Conservation (phyloP, 805 yeast species). For the Saturnispora besseyi region DNA sequence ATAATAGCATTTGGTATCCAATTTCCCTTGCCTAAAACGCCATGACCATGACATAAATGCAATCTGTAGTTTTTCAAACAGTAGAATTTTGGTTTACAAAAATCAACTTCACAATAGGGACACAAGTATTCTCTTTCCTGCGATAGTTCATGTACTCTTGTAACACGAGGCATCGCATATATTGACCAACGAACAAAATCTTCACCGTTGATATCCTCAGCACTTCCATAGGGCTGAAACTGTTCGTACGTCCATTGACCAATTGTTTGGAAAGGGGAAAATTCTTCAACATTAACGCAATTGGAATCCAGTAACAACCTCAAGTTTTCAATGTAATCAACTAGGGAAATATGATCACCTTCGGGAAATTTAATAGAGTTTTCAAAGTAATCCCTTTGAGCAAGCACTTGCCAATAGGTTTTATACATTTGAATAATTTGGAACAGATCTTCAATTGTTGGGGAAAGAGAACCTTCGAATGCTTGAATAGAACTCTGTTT, state of each 20-base stretch:
- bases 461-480: background rate
- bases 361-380: background rate
- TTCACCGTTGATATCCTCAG: background rate
- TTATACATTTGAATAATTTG: background rate
- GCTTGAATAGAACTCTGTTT: background rate
- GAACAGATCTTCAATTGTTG: background rate
- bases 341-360: background rate
- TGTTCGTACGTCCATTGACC: background rate
- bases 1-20: background rate
- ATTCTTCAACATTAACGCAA: background rate
- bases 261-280: background rate
- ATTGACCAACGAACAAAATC: background rate
- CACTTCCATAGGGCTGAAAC: background rate
- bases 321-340: background rate
- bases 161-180: background rate
- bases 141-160: background rate
- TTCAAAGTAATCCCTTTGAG: background rate
- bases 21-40: background rate
- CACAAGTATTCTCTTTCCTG: background rate
- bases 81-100: background rate
- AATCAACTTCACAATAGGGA: background rate
- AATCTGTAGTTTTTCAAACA: background rate
- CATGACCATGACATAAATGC: slow-evolving; percentile 3
- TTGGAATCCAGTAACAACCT: background rate
- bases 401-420: background rate